These are phyloP conservation scores for Pochonia chlamydosporia DNA, from an alignment of 2,329 filamentous ascomycete genomes.

Conservation along the genomic window DNA sequence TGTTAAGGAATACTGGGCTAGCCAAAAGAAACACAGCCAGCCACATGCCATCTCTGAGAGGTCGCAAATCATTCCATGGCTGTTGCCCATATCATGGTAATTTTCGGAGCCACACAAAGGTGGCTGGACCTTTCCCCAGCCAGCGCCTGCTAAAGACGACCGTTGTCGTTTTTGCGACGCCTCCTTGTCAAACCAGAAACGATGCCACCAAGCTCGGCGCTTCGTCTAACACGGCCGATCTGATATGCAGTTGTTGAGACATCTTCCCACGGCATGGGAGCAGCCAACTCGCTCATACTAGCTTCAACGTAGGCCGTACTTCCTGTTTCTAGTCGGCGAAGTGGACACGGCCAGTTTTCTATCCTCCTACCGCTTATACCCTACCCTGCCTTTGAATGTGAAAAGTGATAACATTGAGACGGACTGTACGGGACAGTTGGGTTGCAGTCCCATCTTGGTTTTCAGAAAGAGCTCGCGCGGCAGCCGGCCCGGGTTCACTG, in stretches of 20 bases:
- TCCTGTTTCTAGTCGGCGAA: too few species aligned
- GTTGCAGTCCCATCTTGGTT: background rate
- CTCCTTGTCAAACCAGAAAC: background rate
- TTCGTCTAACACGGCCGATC: conserved; percentile 8
- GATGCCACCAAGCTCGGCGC: conserved; percentile 4
- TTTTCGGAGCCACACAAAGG: background rate
- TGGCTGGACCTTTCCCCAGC: background rate
- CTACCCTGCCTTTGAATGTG: background rate
- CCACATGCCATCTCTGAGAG: background rate
- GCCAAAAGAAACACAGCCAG: background rate
- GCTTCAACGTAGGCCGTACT: background rate
- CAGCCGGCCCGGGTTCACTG: background rate
- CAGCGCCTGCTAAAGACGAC: background rate
- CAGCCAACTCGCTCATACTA: background rate
- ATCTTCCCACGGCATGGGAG: background rate
- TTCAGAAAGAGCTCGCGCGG: background rate
- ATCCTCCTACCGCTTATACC: background rate
- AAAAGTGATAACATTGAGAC: background rate
- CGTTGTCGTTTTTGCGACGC: background rate
- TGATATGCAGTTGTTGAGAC: background rate
- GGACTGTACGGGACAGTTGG: background rate
- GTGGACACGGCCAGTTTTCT: too few species aligned
- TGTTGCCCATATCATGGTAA: background rate
- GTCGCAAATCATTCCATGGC: background rate
- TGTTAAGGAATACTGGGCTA: background rate